These are phyloP conservation scores for Beauveria australis DNA, from an alignment of 2,329 filamentous ascomycete genomes.

Conservation along the genomic window DNA sequence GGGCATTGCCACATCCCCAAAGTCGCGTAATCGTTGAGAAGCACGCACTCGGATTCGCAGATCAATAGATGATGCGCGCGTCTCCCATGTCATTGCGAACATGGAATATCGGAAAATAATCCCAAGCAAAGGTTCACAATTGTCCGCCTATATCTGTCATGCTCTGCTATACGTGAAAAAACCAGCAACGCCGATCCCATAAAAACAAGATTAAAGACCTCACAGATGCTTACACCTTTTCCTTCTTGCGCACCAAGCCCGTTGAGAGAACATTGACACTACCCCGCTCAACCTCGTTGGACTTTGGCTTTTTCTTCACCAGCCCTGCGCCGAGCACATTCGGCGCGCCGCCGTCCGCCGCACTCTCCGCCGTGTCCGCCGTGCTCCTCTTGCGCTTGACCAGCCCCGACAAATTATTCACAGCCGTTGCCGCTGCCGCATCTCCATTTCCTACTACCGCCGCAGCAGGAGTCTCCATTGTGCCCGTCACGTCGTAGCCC, in stretches of 20 bases:
- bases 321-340: constrained; percentile 42
- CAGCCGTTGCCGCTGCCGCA: constrained; percentile 10
- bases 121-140: background rate
- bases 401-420: constrained; percentile 42
- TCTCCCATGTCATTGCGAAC: no score
- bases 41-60: background rate
- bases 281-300: background rate
- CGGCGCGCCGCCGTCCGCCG: constrained; percentile 13
- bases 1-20: no score
- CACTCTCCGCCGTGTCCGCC: constrained; percentile 13
- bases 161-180: background rate
- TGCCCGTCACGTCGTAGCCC: constrained; percentile 44
- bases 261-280: background rate
- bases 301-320: constrained; percentile 48
- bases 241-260: background rate
- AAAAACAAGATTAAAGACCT: background rate
- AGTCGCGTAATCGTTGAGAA: no score
- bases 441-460: constrained; percentile 10
- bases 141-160: no score
- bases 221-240: background rate
- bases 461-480: constrained; percentile 20
- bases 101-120: background rate
- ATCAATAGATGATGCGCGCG: no score
- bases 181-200: background rate
- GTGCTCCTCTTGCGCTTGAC: constrained; percentile 39